Evolutionary conservation across 139 green algal genomes (phyloP).

Genomic region (Zygnema cylindricum): DNA sequence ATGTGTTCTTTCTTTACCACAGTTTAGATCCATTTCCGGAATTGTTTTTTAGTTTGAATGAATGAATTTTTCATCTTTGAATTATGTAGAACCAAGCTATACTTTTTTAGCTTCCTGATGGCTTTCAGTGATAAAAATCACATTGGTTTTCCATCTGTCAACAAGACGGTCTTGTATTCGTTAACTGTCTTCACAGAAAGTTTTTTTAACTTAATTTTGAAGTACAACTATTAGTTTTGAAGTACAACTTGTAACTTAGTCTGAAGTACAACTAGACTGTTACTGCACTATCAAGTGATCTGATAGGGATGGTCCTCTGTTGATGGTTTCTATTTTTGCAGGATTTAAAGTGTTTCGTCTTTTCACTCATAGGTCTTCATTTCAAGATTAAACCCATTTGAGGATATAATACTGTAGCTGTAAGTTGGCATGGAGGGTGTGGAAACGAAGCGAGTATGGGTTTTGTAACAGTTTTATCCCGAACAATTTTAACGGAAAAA

Average conservation of each 20-base stretch:
- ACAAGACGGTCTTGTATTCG: not conserved
- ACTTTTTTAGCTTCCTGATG: not conserved
- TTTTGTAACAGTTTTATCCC: not conserved
- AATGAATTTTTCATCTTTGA: not conserved
- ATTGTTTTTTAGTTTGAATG: constrained; percentile 5
- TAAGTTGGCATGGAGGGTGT: no score
- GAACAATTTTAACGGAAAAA: not conserved
- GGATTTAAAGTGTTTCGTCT: constrained; percentile 96
- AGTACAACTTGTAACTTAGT: no score
- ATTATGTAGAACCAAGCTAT: not conserved
- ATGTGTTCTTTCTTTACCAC: not conserved
- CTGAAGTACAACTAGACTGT: no score
- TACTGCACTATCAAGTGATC: no score
- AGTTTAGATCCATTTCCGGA: not conserved
- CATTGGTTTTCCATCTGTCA: not conserved
- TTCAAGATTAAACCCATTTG: constrained; percentile 93
- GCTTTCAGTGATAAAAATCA: not conserved
- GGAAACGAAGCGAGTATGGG: not conserved
- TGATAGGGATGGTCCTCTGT: no score
- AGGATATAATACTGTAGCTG: no score
- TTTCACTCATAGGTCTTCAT: constrained; percentile 90
- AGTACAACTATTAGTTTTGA: not conserved
- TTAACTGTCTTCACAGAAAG: not conserved
- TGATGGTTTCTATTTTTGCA: no score
- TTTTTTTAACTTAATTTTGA: not conserved